Base-by-base conservation (phyloP, 2,329 filamentous ascomycete genomes). In the Ophiostoma sp. region DNA sequence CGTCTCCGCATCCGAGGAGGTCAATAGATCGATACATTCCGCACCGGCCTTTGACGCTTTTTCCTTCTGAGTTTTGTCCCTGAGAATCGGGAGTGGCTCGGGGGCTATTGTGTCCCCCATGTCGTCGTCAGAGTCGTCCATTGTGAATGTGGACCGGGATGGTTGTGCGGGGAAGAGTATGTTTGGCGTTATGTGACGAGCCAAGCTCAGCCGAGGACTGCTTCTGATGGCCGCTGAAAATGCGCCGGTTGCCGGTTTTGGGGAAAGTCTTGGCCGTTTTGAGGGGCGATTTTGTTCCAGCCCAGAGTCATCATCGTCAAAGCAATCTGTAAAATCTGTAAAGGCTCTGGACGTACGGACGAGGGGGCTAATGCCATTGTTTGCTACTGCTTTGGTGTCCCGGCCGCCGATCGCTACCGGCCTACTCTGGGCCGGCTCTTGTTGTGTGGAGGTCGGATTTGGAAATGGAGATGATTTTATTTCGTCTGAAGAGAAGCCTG, bases 21-120 rank as follows among this genome's bases (percentile, higher is more conserved):
- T 71, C 40, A 71, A n/a, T 1, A 72, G 49, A 4, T 71, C 68
- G 9, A 72, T 71, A 38, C 64, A 67, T 9, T 67, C 67, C 2
- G 67, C 47, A 3, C 27, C 11, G 4, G 14, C 5, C 12, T 42
- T 47, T 16, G n/a, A 16, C 4, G 52, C 11, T n/a, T 1, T 1
- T n/a, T n/a, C 52, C 18, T 18, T 58, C 5, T 36, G 36, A 16
- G 3, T 66, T 38, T 6, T 58, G 5, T 16, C 36, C 58, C 27
- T 55, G 49, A 9, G 49, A 27, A 14, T 18, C 27, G 49, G 18
- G 18, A 55, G 49, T 27, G n/a, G n/a, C 7, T 55, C 27, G 18
- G 18, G 11, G 6, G n/a, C 12, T n/a, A 38, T 2, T 9, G 38
- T 5, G 36, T 12, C 36, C 14, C 36, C 41, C 27, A 45, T 12